Conservation (phyloP, 805 yeast genomes). For the Yamadazyma nakazawae region DNA sequence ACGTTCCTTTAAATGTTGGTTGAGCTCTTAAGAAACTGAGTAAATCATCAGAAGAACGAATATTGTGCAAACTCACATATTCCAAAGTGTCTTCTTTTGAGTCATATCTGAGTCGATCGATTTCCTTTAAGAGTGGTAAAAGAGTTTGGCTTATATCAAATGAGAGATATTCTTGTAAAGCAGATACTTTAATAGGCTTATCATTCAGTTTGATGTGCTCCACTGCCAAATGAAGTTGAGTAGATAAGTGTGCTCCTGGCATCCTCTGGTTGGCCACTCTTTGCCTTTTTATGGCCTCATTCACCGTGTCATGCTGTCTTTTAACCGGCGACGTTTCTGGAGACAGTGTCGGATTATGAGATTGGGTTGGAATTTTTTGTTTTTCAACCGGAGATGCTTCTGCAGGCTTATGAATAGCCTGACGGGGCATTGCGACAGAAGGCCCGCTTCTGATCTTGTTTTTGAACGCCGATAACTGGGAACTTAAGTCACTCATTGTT, state of each 20-base stretch:
- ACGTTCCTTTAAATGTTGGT: slow-evolving; percentile 80
- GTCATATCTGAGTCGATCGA: slow-evolving; percentile 74
- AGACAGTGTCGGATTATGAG: not conserved
- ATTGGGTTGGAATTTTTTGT: not conserved
- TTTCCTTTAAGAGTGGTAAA: slow-evolving; percentile 65
- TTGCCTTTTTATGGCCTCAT: slow-evolving; percentile 36
- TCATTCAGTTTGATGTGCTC: slow-evolving; percentile 79
- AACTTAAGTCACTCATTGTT: slow-evolving; percentile 37
- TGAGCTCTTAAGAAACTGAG: slow-evolving; percentile 71
- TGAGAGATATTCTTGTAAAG: slow-evolving; percentile 64
- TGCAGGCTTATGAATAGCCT: slow-evolving; percentile 18
- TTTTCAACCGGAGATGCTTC: slow-evolving; percentile 8
- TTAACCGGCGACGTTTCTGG: slow-evolving; percentile 9
- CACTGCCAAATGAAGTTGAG: slow-evolving; percentile 86
- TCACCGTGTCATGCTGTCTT: slow-evolving; percentile 20
- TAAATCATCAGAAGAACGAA: slow-evolving; percentile 75
- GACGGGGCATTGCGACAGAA: slow-evolving; percentile 33
- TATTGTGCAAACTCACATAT: slow-evolving; percentile 86
- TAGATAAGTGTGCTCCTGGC: slow-evolving; percentile 68
- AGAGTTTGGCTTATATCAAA: slow-evolving; percentile 59
- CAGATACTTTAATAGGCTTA: slow-evolving; percentile 62
- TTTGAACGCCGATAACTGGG: slow-evolving; percentile 45
- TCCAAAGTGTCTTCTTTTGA: slow-evolving; percentile 63
- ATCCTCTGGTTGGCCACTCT: slow-evolving; percentile 21
- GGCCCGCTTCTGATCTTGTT: slow-evolving; percentile 45